Conservation (phyloP, 2,329 filamentous ascomycete species). For the Aspergillus thermomutatus region DNA sequence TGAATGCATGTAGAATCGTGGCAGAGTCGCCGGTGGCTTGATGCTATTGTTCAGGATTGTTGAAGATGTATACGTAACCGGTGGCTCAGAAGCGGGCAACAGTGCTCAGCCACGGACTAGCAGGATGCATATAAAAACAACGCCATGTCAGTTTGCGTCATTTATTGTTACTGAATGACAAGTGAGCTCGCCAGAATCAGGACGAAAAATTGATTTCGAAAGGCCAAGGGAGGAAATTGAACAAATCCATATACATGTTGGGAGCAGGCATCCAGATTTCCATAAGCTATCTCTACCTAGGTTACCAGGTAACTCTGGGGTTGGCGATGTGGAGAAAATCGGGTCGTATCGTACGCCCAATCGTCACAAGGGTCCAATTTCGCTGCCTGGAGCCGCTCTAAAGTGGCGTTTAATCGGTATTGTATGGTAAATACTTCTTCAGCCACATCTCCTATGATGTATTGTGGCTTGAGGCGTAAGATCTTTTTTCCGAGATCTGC, state of each 20-base stretch:
- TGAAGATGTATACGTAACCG: slow-evolving; percentile 15
- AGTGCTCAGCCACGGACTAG: slow-evolving; percentile 4
- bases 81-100: slow-evolving; percentile 6
- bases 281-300: background rate
- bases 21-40: slow-evolving; percentile 1
- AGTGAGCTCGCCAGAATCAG: background rate
- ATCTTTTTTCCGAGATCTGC: slow-evolving; percentile 1
- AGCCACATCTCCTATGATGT: background rate
- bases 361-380: background rate
- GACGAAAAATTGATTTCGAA: background rate
- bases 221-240: background rate
- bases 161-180: background rate
- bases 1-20: slow-evolving; percentile 5
- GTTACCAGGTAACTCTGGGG: background rate
- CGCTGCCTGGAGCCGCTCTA: background rate
- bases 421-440: background rate
- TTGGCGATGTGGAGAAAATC: background rate
- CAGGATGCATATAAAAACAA: background rate
- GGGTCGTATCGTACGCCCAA: background rate
- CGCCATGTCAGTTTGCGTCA: background rate
- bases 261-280: slow-evolving; percentile 6
- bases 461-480: background rate
- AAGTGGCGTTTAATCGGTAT: background rate
- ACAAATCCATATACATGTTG: background rate
- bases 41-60: slow-evolving; percentile 6